Evolutionary conservation across 2,329 filamentous ascomycete genomes (phyloP), one percentile per base, ranked within the genome.

Genomic region (Phaeosphaeria sp.): DNA sequence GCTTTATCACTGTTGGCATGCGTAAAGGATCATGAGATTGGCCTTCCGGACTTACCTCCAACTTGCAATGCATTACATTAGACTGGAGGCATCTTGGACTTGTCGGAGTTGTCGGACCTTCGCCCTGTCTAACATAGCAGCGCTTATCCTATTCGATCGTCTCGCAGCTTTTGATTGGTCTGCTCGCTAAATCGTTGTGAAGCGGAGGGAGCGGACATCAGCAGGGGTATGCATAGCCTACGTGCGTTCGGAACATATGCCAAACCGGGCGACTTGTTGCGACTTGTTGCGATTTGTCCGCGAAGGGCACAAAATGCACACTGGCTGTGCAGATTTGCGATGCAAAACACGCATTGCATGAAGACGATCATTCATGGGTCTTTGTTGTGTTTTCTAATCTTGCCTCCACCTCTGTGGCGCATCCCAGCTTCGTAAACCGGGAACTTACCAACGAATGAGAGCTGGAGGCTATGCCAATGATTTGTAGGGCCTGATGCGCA

Each of bases 221-320:
- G 15, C 22, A 51, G 36, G 22, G 49, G 13, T 42, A 15, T 25
- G 36, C 49, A 51, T 20, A 51, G 22, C 49, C 49, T 51, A 18
- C 49, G 13, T 43, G 13, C n/a, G 20, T 36, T 18, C 36, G 49
- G 33, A 22, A 51, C 49, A 25, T 6, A 15, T 43, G 22, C 33
- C 21, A 42, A 51, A 27, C 17, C 39, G 7, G 39, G 15, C 18
- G 22, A 7, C 20, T 49, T 24, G 3, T 36, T 36, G 46, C 9
- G 46, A 33, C 24, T n/a, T n/a, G n/a, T n/a, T 36, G 30, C 30
- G 30, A 36, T 13, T 7, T 7, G 30, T 6, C 30, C 30, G 30
- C 30, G 11, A 36, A 17, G 15, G 13, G 24, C 24, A 2, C 7
- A 8, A 15, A 43, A 6, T 21, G 39, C 33, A 39, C 33, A 24